Conservation (phyloP, 2,329 filamentous ascomycete species). For the Pyricularia sp. region DNA sequence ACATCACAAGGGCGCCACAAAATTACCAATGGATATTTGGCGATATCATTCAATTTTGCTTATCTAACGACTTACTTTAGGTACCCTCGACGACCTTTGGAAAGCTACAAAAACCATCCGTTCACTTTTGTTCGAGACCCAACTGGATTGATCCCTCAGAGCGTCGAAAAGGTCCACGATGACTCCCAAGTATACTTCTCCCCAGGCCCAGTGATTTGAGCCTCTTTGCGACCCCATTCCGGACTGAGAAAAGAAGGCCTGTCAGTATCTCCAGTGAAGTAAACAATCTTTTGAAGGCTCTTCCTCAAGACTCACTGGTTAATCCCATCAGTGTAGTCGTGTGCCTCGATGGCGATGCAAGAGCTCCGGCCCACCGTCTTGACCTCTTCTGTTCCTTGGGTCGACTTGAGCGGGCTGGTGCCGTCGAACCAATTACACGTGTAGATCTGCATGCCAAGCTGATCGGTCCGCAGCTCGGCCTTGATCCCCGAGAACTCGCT, state of each 20-base stretch:
- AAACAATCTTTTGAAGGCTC: background rate
- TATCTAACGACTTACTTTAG: no score
- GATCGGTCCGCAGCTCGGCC: constrained; percentile 56
- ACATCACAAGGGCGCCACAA: no score
- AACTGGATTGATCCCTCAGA: background rate
- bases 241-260: constrained; percentile 17
- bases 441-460: constrained; percentile 59
- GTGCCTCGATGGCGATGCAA: constrained; percentile 63
- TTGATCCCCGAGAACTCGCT: constrained; percentile 54
- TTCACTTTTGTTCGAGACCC: background rate
- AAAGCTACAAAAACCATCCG: background rate
- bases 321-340: constrained; percentile 67
- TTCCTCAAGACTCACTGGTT: constrained; percentile 41
- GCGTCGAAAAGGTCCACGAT: constrained; percentile 28
- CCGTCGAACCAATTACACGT: constrained; percentile 46
- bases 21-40: background rate
- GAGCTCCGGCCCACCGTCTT: constrained; percentile 43
- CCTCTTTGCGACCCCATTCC: constrained; percentile 27
- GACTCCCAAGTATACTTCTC: constrained; percentile 29
- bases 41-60: background rate
- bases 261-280: constrained; percentile 8
- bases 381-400: constrained; percentile 34
- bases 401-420: constrained; percentile 40
- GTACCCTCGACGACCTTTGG: background rate
- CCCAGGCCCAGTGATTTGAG: constrained; percentile 27